Percentiles rank a stretch among this genome's conserved stretches.
Conservation (phyloP, 2,329 filamentous ascomycete species). For the Beauveria brongniartii region DNA sequence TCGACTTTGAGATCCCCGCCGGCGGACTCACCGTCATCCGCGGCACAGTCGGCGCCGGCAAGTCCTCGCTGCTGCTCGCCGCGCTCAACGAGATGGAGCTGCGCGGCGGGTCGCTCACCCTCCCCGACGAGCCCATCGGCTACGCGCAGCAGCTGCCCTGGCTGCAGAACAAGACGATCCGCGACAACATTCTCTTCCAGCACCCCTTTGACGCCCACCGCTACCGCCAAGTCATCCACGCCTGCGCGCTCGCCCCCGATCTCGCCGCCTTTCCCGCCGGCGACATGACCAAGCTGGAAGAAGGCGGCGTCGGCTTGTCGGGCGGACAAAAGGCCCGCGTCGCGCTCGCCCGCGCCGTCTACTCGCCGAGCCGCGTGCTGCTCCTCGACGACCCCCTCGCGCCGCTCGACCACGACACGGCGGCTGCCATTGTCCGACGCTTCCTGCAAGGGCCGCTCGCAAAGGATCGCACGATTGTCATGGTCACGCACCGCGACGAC, state of each 20-base stretch:
- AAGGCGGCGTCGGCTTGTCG: slow-evolving; percentile 54
- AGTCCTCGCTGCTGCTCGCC: slow-evolving; percentile 51
- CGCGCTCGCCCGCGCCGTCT: slow-evolving; percentile 54
- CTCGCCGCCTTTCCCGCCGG: slow-evolving; percentile 47
- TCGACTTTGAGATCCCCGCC: slow-evolving; percentile 37
- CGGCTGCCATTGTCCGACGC: slow-evolving; percentile 52
- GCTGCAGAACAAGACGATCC: slow-evolving; percentile 58
- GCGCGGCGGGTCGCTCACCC: slow-evolving; percentile 36
- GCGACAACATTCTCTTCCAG: slow-evolving; percentile 59
- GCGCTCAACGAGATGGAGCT: slow-evolving; percentile 61
- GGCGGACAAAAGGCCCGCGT: slow-evolving; percentile 57
- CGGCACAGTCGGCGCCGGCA: slow-evolving; percentile 53
- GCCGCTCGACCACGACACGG: slow-evolving; percentile 54
- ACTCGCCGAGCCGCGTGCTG: slow-evolving; percentile 48
- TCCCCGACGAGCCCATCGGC: slow-evolving; percentile 43
- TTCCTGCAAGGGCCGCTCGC: slow-evolving; percentile 52
- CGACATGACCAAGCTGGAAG: slow-evolving; percentile 51
- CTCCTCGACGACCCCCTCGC: slow-evolving; percentile 57
- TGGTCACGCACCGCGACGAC: slow-evolving; percentile 74
- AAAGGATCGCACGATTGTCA: slow-evolving; percentile 61
- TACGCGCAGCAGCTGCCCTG: slow-evolving; percentile 56
- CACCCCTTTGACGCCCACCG: slow-evolving; percentile 42
- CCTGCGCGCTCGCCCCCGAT: slow-evolving; percentile 50
- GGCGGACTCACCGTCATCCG: slow-evolving; percentile 50
- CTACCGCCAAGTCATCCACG: slow-evolving; percentile 53